Percentiles rank a stretch among this genome's conserved stretches.
Evolutionary conservation across 768 basidiomycete species (phyloP).

Genomic region (Exsudoporus frostii): DNA sequence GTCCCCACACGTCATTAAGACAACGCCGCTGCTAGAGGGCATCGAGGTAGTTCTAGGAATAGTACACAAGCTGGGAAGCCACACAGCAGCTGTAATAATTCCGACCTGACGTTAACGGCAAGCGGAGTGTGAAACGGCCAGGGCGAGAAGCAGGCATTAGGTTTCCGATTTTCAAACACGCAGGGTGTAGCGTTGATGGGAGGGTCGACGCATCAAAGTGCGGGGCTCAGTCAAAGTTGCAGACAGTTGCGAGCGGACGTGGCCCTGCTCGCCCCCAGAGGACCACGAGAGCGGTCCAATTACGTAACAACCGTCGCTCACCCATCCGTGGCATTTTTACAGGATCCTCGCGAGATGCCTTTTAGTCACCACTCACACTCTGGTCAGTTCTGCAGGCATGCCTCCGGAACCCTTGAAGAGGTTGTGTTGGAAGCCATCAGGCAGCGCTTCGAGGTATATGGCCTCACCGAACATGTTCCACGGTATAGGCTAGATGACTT

Average conservation of each 20-base stretch:
- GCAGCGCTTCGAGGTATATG: conserved; percentile 77
- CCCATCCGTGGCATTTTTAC: conserved; percentile 1
- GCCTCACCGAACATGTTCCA: conserved; percentile 91
- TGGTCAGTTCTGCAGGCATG: conserved; percentile 92
- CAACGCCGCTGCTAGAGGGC: neutral
- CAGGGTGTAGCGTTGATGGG: conserved; percentile 13
- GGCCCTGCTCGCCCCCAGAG: too few species aligned
- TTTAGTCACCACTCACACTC: conserved; percentile 89
- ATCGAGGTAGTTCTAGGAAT: neutral
- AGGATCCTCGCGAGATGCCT: conserved; percentile 44
- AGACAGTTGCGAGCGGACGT: neutral
- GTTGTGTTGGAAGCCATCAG: conserved; percentile 78
- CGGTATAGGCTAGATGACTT: conserved; percentile 78
- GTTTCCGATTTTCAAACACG: conserved; percentile 34
- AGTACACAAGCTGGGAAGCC: neutral
- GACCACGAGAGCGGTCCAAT: neutral
- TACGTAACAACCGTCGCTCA: conserved; percentile 16
- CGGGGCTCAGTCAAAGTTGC: conserved; percentile 17
- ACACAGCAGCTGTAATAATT: too few species aligned
- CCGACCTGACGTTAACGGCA: conserved; percentile 10
- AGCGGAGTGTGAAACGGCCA: conserved; percentile 24
- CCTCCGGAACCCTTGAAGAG: conserved; percentile 73
- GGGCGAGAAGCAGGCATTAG: conserved; percentile 28
- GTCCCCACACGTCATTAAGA: neutral
- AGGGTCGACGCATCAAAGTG: conserved; percentile 21